Conservation (phyloP, 2,329 filamentous ascomycete genomes). For the Stylonectria norvegica region DNA sequence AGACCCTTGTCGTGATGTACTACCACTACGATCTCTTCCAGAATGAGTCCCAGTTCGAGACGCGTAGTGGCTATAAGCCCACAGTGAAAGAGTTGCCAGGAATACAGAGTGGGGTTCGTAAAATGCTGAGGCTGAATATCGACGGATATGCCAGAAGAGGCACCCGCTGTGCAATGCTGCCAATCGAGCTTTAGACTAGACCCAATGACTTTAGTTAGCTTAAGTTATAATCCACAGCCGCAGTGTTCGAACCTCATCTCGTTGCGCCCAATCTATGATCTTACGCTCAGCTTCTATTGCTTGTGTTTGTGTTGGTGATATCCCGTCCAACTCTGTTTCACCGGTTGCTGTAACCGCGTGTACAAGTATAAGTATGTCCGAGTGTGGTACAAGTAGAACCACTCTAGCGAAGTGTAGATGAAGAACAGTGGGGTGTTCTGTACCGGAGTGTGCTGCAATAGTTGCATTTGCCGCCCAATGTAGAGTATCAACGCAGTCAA, state of each 20-base stretch:
- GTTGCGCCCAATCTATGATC: conserved; percentile 34
- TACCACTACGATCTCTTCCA: conserved; percentile 4
- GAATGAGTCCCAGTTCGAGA: neutral
- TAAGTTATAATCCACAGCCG: neutral
- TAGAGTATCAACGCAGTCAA: conserved; percentile 51
- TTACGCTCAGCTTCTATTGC: conserved; percentile 20
- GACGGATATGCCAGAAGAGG: conserved; percentile 44
- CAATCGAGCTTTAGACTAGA: conserved; percentile 42
- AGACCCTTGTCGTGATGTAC: conserved; percentile 2
- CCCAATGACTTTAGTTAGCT: neutral
- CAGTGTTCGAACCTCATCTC: conserved; percentile 23
- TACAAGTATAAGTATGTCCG: conserved; percentile 43
- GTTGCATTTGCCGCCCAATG: conserved; percentile 56
- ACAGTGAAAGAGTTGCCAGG: conserved; percentile 37
- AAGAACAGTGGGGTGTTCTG: conserved; percentile 52
- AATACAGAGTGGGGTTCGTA: conserved; percentile 38
- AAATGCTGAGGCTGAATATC: conserved; percentile 40
- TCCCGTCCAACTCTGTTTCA: neutral
- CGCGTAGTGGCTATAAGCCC: conserved; percentile 35
- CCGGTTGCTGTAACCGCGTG: conserved; percentile 26
- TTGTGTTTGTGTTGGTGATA: conserved; percentile 14
- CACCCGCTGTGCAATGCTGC: conserved; percentile 43
- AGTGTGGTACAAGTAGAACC: conserved; percentile 47
- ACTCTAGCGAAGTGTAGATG: conserved; percentile 54
- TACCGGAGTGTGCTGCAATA: conserved; percentile 45